Evolutionary conservation across 176 grass and related monocot genomes (phyloP).

Genomic region (Juncus inflexus): DNA sequence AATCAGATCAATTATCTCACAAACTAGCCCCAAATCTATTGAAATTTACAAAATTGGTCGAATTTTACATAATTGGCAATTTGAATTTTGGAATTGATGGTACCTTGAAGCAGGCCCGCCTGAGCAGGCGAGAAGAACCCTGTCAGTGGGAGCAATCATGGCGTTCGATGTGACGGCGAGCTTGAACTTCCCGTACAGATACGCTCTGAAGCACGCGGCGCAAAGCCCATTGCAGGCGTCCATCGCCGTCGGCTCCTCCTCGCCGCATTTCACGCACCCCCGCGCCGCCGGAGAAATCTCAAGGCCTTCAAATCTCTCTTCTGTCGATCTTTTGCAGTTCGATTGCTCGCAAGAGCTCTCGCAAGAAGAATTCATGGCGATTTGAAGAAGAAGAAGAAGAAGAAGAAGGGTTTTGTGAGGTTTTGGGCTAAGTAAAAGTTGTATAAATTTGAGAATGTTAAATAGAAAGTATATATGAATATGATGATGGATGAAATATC

Average conservation of each 20-base stretch:
- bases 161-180: slow-evolving; percentile 73
- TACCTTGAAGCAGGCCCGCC: slow-evolving; percentile 83
- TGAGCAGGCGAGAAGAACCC: slow-evolving; percentile 88
- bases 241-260: slow-evolving; percentile 23
- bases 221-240: slow-evolving; percentile 52
- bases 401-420: too few species aligned
- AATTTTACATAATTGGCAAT: not conserved
- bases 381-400: too few species aligned
- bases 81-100: not conserved
- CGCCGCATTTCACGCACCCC: slow-evolving; percentile 50
- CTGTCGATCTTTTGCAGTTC: slow-evolving; percentile 28
- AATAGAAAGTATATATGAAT: too few species aligned
- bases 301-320: slow-evolving; percentile 29
- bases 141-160: slow-evolving; percentile 78
- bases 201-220: slow-evolving; percentile 46
- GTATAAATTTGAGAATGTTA: too few species aligned
- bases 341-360: slow-evolving; percentile 33
- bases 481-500: too few species aligned
- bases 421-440: too few species aligned
- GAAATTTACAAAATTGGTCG: not conserved
- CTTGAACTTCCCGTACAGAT: slow-evolving; percentile 89
- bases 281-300: not conserved
- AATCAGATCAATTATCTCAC: not conserved
- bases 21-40: not conserved
- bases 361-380: slow-evolving; percentile 21